phyloP scores from a whole-genome alignment of 805 yeast genomes.

The Yarrowia porcina region DNA sequence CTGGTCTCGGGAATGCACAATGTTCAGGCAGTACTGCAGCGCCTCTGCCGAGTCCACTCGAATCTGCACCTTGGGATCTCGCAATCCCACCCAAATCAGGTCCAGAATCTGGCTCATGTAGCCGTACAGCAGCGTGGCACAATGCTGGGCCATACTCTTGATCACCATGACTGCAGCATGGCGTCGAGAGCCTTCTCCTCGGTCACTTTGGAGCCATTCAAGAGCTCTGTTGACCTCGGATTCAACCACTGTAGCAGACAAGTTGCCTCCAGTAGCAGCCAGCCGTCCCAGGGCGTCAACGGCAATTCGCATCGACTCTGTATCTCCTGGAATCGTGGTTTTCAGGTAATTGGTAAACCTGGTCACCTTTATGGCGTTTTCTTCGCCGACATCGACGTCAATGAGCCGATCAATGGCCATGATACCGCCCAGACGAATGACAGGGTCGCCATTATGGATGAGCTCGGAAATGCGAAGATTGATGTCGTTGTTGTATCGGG shows the following conservation, averaged over 20 bases:
- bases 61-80: constrained; percentile 72
- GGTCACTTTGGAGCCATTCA: constrained; percentile 88
- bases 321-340: constrained; percentile 73
- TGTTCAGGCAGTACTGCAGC: constrained; percentile 69
- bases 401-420: constrained; percentile 86
- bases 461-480: constrained; percentile 84
- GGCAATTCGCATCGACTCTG: constrained; percentile 81
- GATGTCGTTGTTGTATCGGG: constrained; percentile 76
- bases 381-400: constrained; percentile 77
- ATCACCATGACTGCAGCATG: constrained; percentile 88
- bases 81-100: constrained; percentile 80
- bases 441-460: constrained; percentile 66
- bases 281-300: constrained; percentile 83
- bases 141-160: constrained; percentile 76
- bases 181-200: constrained; percentile 70
- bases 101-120: constrained; percentile 76
- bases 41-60: constrained; percentile 83
- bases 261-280: constrained; percentile 83
- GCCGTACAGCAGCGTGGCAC: constrained; percentile 78
- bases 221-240: constrained; percentile 84
- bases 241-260: constrained; percentile 90
- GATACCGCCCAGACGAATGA: constrained; percentile 83
- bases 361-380: constrained; percentile 82
- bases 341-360: constrained; percentile 87
- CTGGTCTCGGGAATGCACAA: constrained; percentile 74